These are phyloP conservation scores for Ampelocalamus luodianensis DNA, from an alignment of 176 grass and related monocot species.

Conservation along the genomic window DNA sequence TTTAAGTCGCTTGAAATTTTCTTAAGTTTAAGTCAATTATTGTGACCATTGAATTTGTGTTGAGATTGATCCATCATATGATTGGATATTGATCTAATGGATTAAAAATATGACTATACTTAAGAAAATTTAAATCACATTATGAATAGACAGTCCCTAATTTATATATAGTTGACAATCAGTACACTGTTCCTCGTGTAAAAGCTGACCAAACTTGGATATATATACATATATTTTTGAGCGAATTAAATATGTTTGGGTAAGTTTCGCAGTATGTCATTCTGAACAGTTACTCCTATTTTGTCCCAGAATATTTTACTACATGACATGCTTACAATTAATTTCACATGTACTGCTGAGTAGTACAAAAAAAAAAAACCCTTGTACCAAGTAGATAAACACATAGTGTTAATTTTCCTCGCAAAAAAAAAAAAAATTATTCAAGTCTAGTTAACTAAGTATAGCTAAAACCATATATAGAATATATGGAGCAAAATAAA, in stretches of 20 bases:
- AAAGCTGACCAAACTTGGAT: neutral
- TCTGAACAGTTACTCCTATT: neutral
- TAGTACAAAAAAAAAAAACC: neutral
- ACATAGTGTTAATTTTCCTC: too few relatives aligned
- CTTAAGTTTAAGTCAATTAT: too few relatives aligned
- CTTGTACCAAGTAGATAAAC: too few relatives aligned
- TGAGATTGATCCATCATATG: too few relatives aligned
- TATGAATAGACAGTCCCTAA: too few relatives aligned
- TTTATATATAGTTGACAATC: slow-evolving; percentile 28
- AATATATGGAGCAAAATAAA: neutral
- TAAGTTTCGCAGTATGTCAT: neutral
- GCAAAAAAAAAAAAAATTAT: neutral
- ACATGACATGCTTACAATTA: neutral
- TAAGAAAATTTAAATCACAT: too few relatives aligned
- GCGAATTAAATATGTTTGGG: neutral
- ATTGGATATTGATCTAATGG: too few relatives aligned
- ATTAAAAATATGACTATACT: too few relatives aligned
- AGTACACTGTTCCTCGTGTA: slow-evolving; percentile 6
- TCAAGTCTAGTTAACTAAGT: neutral
- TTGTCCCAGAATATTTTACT: neutral
- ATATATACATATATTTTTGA: neutral
- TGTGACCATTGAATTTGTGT: too few relatives aligned
- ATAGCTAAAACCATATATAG: neutral
- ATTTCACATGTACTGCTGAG: neutral
- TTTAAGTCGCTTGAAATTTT: too few relatives aligned